A percentile compares a stretch with the other conserved stretches of the same genome.
phyloP scores from a whole-genome alignment of 1,139 yeast genomes.

The Hemisphaericaspora subhashii region DNA sequence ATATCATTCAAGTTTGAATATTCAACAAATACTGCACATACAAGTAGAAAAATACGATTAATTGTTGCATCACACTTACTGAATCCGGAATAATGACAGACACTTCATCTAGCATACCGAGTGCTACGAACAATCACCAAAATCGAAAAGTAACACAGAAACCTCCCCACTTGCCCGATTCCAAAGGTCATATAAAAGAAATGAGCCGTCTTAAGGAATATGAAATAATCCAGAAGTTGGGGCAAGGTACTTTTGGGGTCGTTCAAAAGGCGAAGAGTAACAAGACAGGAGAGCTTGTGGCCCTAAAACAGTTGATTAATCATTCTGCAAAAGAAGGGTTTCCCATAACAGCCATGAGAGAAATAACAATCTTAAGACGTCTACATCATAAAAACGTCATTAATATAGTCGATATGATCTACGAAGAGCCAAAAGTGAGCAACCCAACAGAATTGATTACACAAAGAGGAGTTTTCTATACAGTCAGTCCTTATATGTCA shows the following conservation, averaged over 20 bases:
- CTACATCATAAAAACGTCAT: slow-evolving; percentile 71
- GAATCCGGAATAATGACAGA: no score
- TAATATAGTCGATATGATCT: slow-evolving; percentile 79
- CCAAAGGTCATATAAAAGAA: slow-evolving; percentile 17
- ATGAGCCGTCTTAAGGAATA: slow-evolving; percentile 36
- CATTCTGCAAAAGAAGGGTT: slow-evolving; percentile 89
- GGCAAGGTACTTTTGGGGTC: slow-evolving; percentile 52
- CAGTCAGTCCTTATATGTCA: slow-evolving; percentile 92
- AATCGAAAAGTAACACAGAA: slow-evolving; percentile 3
- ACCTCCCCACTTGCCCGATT: slow-evolving; percentile 8
- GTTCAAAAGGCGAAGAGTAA: slow-evolving; percentile 44
- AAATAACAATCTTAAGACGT: slow-evolving; percentile 77
- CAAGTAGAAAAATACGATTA: no score
- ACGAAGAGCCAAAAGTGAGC: slow-evolving; percentile 52
- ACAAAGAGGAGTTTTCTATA: slow-evolving; percentile 63
- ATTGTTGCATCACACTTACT: no score
- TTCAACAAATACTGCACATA: no score
- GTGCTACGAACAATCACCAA: neutral
- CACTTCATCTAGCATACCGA: slow-evolving; percentile 1
- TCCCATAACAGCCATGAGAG: slow-evolving; percentile 94
- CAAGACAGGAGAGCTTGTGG: slow-evolving; percentile 36
- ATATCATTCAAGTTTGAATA: no score
- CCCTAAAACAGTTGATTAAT: slow-evolving; percentile 75
- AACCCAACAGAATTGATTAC: slow-evolving; percentile 34
- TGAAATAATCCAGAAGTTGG: slow-evolving; percentile 39